phyloP scores from a whole-genome alignment of 164 flowering plant species.

The Cinnamomum micranthum region DNA sequence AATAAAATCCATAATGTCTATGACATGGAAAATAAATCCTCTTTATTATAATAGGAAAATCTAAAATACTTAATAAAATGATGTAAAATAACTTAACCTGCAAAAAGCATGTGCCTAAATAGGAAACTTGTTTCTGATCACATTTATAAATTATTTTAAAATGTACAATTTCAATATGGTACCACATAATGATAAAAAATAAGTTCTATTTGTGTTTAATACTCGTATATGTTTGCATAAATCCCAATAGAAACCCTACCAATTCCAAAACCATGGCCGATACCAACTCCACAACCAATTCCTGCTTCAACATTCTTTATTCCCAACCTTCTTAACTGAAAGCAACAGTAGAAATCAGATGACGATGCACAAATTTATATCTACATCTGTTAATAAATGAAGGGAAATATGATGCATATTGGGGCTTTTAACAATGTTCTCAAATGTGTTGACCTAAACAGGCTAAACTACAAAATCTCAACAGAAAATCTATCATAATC shows the following conservation, averaged over 20 bases:
- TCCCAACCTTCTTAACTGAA: conserved; percentile 76
- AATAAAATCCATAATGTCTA: neutral
- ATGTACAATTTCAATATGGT: neutral
- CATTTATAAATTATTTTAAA: no score
- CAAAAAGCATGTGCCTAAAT: neutral
- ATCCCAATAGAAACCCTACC: conserved; percentile 46
- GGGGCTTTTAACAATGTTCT: neutral
- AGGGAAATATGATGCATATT: neutral
- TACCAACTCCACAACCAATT: conserved; percentile 86
- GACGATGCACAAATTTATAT: neutral
- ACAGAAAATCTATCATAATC: no score
- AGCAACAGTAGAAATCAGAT: neutral
- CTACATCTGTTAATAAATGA: no score
- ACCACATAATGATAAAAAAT: neutral
- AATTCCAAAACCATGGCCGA: conserved; percentile 94
- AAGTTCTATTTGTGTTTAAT: neutral
- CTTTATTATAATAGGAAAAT: no score
- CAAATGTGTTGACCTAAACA: neutral
- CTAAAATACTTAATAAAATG: no score
- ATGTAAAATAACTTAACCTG: neutral
- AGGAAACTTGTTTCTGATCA: neutral
- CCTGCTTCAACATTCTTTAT: conserved; percentile 81
- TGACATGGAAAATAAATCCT: no score
- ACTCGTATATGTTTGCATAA: neutral
- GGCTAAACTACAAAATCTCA: neutral